These are phyloP conservation scores for Aspergillus bertholletiae DNA, from an alignment of 495 filamentous ascomycete species.

Conservation along the genomic window DNA sequence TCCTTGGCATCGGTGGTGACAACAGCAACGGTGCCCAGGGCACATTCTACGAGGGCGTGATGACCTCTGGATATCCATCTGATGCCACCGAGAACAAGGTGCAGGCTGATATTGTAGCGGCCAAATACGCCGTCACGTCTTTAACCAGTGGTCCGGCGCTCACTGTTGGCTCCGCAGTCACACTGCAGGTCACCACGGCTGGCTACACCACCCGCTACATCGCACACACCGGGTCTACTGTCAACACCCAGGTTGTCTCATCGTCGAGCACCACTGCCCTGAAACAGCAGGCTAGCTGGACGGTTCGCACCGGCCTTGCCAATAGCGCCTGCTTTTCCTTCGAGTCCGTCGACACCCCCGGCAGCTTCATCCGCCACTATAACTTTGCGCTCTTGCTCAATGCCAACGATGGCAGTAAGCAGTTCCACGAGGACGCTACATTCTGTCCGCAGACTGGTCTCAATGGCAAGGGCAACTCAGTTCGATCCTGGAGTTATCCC, in stretches of 20 bases:
- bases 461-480: constrained; percentile 42
- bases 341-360: constrained; percentile 52
- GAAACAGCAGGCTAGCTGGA: constrained; percentile 52
- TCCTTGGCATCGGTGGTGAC: constrained; percentile 57
- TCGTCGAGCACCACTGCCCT: constrained; percentile 46
- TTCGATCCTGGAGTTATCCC: constrained; percentile 55
- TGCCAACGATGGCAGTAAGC: constrained; percentile 47
- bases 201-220: constrained; percentile 48
- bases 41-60: constrained; percentile 60
- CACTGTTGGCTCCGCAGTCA: constrained; percentile 46
- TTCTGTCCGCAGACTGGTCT: constrained; percentile 49
- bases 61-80: constrained; percentile 56
- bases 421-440: constrained; percentile 52
- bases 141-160: constrained; percentile 46
- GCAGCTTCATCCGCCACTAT: constrained; percentile 52
- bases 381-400: constrained; percentile 44
- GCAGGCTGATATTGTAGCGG: constrained; percentile 56
- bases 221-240: constrained; percentile 43
- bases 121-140: constrained; percentile 45
- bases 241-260: constrained; percentile 50
- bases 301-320: constrained; percentile 46
- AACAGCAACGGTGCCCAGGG: constrained; percentile 54
- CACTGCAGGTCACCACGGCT: constrained; percentile 47
- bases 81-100: constrained; percentile 52
- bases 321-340: constrained; percentile 54